Evolutionary conservation across 495 filamentous ascomycete genomes (phyloP), one percentile per base, ranked within the genome.

Genomic region (Tirmania nivea): DNA sequence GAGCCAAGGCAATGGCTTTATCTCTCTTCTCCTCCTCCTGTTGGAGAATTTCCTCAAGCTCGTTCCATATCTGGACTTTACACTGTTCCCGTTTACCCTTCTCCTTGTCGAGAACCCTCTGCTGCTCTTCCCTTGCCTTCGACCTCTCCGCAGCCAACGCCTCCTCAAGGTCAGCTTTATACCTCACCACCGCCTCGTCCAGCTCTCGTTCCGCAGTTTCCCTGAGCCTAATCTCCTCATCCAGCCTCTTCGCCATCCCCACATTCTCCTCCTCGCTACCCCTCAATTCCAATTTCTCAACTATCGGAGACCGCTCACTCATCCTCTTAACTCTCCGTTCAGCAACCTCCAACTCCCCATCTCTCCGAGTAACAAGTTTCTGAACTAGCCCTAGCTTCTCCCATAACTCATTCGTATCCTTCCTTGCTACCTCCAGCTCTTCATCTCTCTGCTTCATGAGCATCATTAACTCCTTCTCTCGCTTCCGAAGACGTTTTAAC

Each of bases 361-460:
- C 39, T 20, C 54, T 61, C 20, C 63, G 57, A 9, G 39, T 35
- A 8, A 63, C 35, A 47, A 37, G 50, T 14, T 49, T 21, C 47
- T 64, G 60, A 49, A 63, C 34, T n/a, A 17, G 36, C 12, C 49
- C 39, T 9, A 64, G 48, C 47, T 42, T 54, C 16, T 56, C 55
- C 12, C 48, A 51, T 8, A 57, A 50, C 8, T 39, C 52, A 52
- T 63, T 55, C 12, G 42, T 60, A 52, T 58, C 54, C 2, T 47
- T 52, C 12, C 61, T 52, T 9, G 60, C 35, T 12, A 58, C 53
- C 42, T 64, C 61, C n/a, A 63, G 47, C 49, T 63, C 61, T 17
- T 59, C 57, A 42, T 60, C 61, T 21, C 59, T 64, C 14, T 57
- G 60, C 12, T 64, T 57, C 10, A 63, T 51, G 4, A 56, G 52